Evolutionary conservation across 2,329 filamentous ascomycete genomes (phyloP), one percentile per base, ranked within the genome.

Genomic region (Ascosphaera apis): DNA sequence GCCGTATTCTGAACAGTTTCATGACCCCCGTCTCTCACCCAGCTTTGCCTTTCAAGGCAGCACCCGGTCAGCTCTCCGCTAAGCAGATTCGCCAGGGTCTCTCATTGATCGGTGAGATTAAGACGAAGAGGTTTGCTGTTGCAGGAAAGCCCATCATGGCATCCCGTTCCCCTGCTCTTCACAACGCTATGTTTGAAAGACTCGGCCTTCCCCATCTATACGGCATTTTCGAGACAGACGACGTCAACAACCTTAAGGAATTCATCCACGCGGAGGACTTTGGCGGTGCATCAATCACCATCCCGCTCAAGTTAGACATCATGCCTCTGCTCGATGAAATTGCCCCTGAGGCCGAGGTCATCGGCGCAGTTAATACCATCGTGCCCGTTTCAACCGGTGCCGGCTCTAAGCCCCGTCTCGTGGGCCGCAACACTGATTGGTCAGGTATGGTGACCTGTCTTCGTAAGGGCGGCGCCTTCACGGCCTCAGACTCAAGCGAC

Each of bases 351-450:
- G 86, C 83, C 11, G 68, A 69, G 43, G 62, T 70, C 19, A 93
- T 98, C 41, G 88, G 88, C 15, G 88, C 88, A 2, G 77, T 95
- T 43, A 98, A 98, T 59, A 98, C 88, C 13, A 76, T 98, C 47
- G 70, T 92, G 18, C 74, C 78, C 0, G 50, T 69, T 2, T 42
- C 40, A 3, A 44, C 33, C 8, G 34, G 33, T 1, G 48, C 45
- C 5, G 59, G 53, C 2, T 60, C 57, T 3, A 54, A 61, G 37
- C 31, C 45, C 8, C 66, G 62, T 3, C 68, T 95, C 2, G 54
- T 79, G 12, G 88, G 88, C 31, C 79, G 84, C 52, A 98, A 98
- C 56, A 98, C 88, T 9, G 88, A 98, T 59, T 98, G 83, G 77
- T 68, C 72, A 48, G 88, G 88, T 42, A 98, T 98, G 72, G 72